A percentile compares a stretch with the other conserved stretches of the same genome.
phyloP scores from a whole-genome alignment of 1,284 basidiomycete species.

The Ustilago hordei region DNA sequence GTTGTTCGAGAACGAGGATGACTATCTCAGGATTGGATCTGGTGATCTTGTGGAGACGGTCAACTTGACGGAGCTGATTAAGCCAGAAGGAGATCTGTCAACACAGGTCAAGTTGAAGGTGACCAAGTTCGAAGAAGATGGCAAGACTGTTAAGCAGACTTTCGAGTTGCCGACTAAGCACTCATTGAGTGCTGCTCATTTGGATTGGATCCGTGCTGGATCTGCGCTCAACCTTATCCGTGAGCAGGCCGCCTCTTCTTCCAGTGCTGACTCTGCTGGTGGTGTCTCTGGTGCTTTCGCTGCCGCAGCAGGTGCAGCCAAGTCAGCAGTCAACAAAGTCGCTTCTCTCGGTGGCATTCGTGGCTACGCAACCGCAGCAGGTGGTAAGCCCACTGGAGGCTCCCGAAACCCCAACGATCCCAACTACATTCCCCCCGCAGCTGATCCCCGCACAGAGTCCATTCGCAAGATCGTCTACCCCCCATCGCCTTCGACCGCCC shows the following conservation, averaged over 20 bases:
- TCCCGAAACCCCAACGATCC: slow-evolving; percentile 62
- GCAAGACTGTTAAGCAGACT: slow-evolving; percentile 56
- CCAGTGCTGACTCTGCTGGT: slow-evolving; percentile 11
- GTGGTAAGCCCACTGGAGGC: slow-evolving; percentile 22
- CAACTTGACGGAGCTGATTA: slow-evolving; percentile 62
- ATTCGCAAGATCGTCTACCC: slow-evolving; percentile 66
- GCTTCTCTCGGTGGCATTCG: slow-evolving; percentile 45
- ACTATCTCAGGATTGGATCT: slow-evolving; percentile 59
- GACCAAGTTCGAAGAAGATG: slow-evolving; percentile 63
- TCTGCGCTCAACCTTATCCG: slow-evolving; percentile 67
- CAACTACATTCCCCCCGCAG: slow-evolving; percentile 58
- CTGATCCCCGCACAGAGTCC: slow-evolving; percentile 57
- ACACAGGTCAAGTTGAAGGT: slow-evolving; percentile 65
- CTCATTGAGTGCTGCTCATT: slow-evolving; percentile 60
- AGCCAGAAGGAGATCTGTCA: slow-evolving; percentile 54
- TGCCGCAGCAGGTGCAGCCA: slow-evolving; percentile 29
- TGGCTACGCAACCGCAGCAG: slow-evolving; percentile 56
- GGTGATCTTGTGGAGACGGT: slow-evolving; percentile 67
- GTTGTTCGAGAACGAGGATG: slow-evolving; percentile 67
- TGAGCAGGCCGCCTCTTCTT: slow-evolving; percentile 48
- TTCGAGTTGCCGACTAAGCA: slow-evolving; percentile 67
- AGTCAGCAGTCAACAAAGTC: slow-evolving; percentile 30
- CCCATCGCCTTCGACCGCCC: slow-evolving; percentile 29
- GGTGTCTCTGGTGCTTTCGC: slow-evolving; percentile 38
- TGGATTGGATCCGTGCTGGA: slow-evolving; percentile 68